phyloP scores from a whole-genome alignment of 768 basidiomycete species.

The Podaxis carcinomalis region DNA sequence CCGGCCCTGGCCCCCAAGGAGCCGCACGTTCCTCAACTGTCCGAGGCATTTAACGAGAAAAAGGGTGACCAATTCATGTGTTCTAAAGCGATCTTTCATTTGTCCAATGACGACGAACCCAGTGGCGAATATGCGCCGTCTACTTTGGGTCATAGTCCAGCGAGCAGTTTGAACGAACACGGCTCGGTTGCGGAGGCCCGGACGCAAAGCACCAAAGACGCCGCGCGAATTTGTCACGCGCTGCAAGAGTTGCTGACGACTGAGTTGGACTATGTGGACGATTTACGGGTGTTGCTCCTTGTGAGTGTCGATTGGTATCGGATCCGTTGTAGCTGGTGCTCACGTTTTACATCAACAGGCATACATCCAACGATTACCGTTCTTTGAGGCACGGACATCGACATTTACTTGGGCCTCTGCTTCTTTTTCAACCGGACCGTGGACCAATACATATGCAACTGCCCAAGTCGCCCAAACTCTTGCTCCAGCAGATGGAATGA shows the following conservation, averaged over 20 bases:
- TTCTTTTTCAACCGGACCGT: slow-evolving; percentile 40
- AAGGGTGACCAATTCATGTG: background rate
- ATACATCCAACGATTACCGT: slow-evolving; percentile 56
- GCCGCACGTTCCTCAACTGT: background rate
- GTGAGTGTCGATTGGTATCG: slow-evolving; percentile 35
- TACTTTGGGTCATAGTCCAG: slow-evolving; percentile 19
- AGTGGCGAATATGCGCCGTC: slow-evolving; percentile 15
- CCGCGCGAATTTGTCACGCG: slow-evolving; percentile 60
- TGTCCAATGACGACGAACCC: slow-evolving; percentile 25
- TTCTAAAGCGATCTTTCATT: slow-evolving; percentile 30
- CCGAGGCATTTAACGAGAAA: background rate
- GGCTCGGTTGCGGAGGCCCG: slow-evolving; percentile 24
- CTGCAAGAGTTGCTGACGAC: slow-evolving; percentile 82
- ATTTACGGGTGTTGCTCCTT: slow-evolving; percentile 72
- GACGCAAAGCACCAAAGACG: slow-evolving; percentile 38
- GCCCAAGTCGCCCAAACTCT: slow-evolving; percentile 24
- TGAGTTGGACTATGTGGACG: slow-evolving; percentile 77
- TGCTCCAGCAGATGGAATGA: slow-evolving; percentile 2
- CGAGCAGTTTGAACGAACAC: slow-evolving; percentile 24
- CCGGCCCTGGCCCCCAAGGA: slow-evolving; percentile 10
- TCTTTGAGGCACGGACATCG: slow-evolving; percentile 38
- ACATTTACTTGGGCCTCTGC: slow-evolving; percentile 37
- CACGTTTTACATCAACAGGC: slow-evolving; percentile 39
- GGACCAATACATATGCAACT: slow-evolving; percentile 39
- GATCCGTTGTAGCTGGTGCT: background rate